These are phyloP conservation scores for Diddensiella transvaalensis DNA, from an alignment of 805 yeast genomes.

Conservation along the genomic window DNA sequence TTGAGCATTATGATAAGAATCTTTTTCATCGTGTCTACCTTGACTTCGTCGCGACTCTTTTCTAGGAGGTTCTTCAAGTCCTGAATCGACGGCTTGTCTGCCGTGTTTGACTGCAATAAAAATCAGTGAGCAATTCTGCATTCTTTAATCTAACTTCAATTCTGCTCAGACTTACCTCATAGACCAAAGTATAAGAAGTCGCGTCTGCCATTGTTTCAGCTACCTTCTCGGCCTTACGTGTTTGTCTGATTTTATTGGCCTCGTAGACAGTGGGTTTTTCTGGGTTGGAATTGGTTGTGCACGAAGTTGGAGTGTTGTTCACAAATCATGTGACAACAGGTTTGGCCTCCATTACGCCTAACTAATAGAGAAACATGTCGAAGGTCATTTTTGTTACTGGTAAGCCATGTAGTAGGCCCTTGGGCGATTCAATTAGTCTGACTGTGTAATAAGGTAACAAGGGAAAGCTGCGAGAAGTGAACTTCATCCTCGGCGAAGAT, in stretches of 20 bases:
- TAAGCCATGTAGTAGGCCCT: too few species aligned
- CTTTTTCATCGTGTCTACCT: slow-evolving; percentile 84
- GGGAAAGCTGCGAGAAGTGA: slow-evolving; percentile 82
- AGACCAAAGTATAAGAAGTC: slow-evolving; percentile 29
- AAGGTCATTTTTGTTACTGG: slow-evolving; percentile 16
- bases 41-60: slow-evolving; percentile 83
- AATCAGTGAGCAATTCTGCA: too few species aligned
- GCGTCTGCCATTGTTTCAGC: slow-evolving; percentile 41
- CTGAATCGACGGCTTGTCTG: slow-evolving; percentile 47
- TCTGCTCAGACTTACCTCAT: slow-evolving; percentile 23
- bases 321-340: slow-evolving; percentile 15
- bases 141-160: too few species aligned
- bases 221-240: not conserved
- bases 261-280: slow-evolving; percentile 2
- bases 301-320: slow-evolving; percentile 11
- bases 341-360: too few species aligned
- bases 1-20: slow-evolving; percentile 83
- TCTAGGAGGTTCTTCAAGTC: slow-evolving; percentile 79
- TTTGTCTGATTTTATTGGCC: not conserved
- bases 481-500: slow-evolving; percentile 53
- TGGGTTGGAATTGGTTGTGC: slow-evolving; percentile 2
- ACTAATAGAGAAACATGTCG: not conserved
- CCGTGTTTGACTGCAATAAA: slow-evolving; percentile 19
- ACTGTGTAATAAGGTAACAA: slow-evolving; percentile 66
- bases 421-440: not conserved